Conservation (phyloP, 2,329 filamentous ascomycete genomes). For the Dryadomyces quercivorus region DNA sequence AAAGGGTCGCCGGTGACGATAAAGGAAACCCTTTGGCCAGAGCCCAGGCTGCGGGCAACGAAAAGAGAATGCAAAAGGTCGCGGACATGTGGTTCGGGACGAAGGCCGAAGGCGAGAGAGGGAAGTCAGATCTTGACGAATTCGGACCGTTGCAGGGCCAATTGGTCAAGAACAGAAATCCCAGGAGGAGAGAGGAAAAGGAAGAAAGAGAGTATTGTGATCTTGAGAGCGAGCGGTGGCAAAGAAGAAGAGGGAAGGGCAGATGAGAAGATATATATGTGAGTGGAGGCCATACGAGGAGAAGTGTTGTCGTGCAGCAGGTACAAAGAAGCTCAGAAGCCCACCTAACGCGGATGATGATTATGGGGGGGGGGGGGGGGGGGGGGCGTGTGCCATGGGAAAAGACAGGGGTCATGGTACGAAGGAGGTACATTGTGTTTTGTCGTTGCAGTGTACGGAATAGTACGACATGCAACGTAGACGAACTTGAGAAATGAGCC, state of each 20-base stretch:
- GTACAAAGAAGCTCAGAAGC: conserved; percentile 3
- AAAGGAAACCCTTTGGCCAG: neutral
- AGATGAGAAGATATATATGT: neutral
- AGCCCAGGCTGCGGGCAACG: neutral
- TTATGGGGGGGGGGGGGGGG: neutral
- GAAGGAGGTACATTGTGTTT: neutral
- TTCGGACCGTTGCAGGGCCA: neutral
- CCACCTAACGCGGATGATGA: neutral
- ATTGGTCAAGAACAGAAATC: neutral
- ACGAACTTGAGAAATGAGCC: conserved; percentile 3
- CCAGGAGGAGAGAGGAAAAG: neutral
- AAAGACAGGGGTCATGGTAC: conserved; percentile 1
- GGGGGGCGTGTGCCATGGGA: neutral
- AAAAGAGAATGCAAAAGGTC: neutral
- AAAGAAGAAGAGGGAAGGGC: neutral
- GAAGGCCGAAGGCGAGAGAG: neutral
- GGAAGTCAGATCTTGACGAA: neutral
- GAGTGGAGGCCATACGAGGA: neutral
- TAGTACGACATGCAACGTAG: neutral
- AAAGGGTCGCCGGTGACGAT: neutral
- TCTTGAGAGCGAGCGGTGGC: neutral
- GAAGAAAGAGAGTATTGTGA: neutral
- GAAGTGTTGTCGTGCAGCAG: neutral
- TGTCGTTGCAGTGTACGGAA: conserved; percentile 4
- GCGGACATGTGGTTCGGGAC: neutral